A percentile compares a stretch with the other conserved stretches of the same genome.
These are phyloP conservation scores for Penicillium subrubescens DNA, from an alignment of 495 filamentous ascomycete species.

Conservation along the genomic window DNA sequence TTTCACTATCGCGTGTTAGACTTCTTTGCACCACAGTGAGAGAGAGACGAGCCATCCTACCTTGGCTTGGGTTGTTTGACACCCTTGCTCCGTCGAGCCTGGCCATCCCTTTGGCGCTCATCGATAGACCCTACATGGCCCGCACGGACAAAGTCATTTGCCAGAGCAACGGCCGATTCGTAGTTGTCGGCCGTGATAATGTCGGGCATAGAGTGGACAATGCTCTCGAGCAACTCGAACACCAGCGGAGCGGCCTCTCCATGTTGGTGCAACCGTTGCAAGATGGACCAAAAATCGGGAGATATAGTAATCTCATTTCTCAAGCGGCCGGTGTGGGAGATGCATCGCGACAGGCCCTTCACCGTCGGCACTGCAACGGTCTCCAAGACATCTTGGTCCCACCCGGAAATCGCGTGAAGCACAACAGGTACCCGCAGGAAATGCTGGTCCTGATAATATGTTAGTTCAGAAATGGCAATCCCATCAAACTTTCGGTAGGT, in stretches of 20 bases:
- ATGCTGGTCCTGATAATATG: constrained; percentile 68
- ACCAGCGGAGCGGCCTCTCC: constrained; percentile 71
- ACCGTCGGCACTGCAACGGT: constrained; percentile 74
- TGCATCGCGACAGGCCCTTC: constrained; percentile 77
- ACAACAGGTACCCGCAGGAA: constrained; percentile 92
- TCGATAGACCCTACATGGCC: constrained; percentile 77
- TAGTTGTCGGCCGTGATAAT: constrained; percentile 96
- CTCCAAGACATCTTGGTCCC: constrained; percentile 74
- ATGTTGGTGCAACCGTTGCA: constrained; percentile 70
- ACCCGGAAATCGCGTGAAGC: constrained; percentile 86
- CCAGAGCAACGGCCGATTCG: constrained; percentile 75
- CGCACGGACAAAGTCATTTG: constrained; percentile 88
- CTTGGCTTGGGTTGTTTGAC: constrained; percentile 58
- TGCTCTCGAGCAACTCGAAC: constrained; percentile 77
- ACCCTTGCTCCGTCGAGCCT: constrained; percentile 52
- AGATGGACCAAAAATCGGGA: constrained; percentile 95
- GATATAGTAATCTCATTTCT: constrained; percentile 92
- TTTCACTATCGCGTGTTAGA: constrained; percentile 54
- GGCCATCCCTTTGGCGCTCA: constrained; percentile 75
- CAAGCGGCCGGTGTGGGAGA: constrained; percentile 71
- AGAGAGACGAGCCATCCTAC: constrained; percentile 41
- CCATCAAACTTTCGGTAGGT: background rate
- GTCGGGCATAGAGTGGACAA: constrained; percentile 64
- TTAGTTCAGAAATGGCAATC: constrained; percentile 28
- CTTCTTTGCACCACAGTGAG: constrained; percentile 1